Evolutionary conservation across 139 green algal genomes (phyloP).

Genomic region (Nannochloris sp.): DNA sequence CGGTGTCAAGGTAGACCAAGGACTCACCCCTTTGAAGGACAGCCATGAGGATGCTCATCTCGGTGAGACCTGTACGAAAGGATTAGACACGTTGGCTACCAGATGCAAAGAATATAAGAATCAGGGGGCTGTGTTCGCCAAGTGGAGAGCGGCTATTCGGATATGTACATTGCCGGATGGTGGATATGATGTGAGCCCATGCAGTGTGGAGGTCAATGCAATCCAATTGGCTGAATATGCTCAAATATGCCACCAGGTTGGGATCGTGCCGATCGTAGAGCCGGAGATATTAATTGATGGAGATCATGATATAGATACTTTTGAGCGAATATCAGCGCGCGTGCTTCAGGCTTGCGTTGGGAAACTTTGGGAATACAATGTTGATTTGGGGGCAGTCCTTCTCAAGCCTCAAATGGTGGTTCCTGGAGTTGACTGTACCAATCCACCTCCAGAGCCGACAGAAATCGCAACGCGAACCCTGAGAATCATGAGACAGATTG

Average conservation of each 20-base stretch:
- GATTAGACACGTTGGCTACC: slow-evolving; percentile 64
- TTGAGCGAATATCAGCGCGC: slow-evolving; percentile 20
- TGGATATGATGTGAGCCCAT: slow-evolving; percentile 37
- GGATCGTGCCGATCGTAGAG: slow-evolving; percentile 91
- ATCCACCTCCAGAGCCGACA: slow-evolving; percentile 18
- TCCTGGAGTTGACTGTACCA: slow-evolving; percentile 31
- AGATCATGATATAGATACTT: slow-evolving; percentile 49
- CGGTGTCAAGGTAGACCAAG: slow-evolving; percentile 83
- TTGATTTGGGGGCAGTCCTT: slow-evolving; percentile 68
- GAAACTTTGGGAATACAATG: slow-evolving; percentile 45
- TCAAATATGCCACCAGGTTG: slow-evolving; percentile 63
- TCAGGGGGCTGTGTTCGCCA: slow-evolving; percentile 65
- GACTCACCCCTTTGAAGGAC: slow-evolving; percentile 57
- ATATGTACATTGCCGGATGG: slow-evolving; percentile 21
- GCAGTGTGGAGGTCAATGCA: slow-evolving; percentile 67
- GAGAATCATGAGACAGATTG: slow-evolving; percentile 48
- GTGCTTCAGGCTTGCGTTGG: slow-evolving; percentile 44
- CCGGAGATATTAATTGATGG: slow-evolving; percentile 92
- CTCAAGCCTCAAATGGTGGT: slow-evolving; percentile 92
- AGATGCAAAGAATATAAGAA: slow-evolving; percentile 53
- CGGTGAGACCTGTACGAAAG: slow-evolving; percentile 79
- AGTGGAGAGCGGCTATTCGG: slow-evolving; percentile 86
- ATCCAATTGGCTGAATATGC: slow-evolving; percentile 85
- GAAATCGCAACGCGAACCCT: slow-evolving; percentile 69
- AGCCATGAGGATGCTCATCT: slow-evolving; percentile 3